Conservation (phyloP, 306 rosid species). For the Lathyrus aphaca region DNA sequence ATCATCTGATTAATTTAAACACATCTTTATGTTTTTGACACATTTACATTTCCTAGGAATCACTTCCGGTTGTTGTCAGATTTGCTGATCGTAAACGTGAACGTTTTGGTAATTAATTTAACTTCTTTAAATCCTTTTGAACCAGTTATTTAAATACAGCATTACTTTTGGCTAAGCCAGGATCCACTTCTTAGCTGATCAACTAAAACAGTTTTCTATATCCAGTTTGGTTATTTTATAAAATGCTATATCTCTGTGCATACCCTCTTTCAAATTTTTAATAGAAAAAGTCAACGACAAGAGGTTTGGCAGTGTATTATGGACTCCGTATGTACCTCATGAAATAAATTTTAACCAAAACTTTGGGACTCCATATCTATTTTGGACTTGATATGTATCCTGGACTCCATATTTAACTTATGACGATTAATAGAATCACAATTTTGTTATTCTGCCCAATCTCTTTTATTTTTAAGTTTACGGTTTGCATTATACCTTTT, state of each 20-base stretch:
- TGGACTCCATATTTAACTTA: slow-evolving; percentile 1
- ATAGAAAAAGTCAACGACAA: background rate
- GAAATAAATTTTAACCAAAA: background rate
- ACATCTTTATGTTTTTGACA: slow-evolving; percentile 31
- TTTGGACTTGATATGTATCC: background rate
- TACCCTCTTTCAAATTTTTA: slow-evolving; percentile 5
- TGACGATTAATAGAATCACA: background rate
- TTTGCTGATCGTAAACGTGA: slow-evolving; percentile 73
- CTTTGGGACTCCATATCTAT: slow-evolving; percentile 1
- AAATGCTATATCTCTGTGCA: background rate
- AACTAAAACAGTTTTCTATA: slow-evolving; percentile 13
- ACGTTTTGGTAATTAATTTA: slow-evolving; percentile 60
- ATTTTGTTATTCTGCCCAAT: background rate
- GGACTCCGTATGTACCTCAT: background rate
- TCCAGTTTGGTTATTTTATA: slow-evolving; percentile 26
- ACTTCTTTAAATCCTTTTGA: slow-evolving; percentile 28
- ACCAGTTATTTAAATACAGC: slow-evolving; percentile 5
- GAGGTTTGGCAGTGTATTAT: background rate
- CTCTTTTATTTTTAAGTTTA: background rate
- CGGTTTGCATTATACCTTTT: background rate
- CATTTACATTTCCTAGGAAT: slow-evolving; percentile 56
- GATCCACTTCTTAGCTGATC: slow-evolving; percentile 22
- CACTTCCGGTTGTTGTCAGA: slow-evolving; percentile 63
- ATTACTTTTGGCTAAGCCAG: slow-evolving; percentile 13
- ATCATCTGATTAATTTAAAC: slow-evolving; percentile 38